Percentiles rank a stretch among this genome's conserved stretches.
Conservation (phyloP, 2,329 filamentous ascomycete species). For the Colletotrichum zoysiae region DNA sequence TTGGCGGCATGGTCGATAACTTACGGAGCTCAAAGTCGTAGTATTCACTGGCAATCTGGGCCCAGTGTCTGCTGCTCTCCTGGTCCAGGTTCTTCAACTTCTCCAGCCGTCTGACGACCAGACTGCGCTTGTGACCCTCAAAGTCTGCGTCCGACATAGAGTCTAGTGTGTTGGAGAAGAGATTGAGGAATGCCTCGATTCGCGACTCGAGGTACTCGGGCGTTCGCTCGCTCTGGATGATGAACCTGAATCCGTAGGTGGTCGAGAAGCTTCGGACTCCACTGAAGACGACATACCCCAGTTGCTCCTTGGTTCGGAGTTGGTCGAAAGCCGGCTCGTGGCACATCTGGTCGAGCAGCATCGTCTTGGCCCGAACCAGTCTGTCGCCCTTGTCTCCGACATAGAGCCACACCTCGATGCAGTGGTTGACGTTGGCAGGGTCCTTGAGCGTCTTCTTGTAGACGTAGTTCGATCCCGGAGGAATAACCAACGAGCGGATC, state of each 20-base stretch:
- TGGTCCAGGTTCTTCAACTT: constrained; percentile 92
- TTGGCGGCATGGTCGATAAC: constrained; percentile 46
- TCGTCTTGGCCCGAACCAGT: constrained; percentile 78
- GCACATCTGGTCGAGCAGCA: constrained; percentile 89
- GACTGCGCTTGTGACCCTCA: constrained; percentile 88
- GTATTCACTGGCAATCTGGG: constrained; percentile 85
- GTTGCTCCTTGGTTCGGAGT: constrained; percentile 94
- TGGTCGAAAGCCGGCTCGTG: constrained; percentile 96
- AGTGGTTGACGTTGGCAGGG: constrained; percentile 89
- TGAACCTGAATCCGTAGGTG: constrained; percentile 86
- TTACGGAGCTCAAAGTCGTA: constrained; percentile 91
- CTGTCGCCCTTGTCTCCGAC: constrained; percentile 78
- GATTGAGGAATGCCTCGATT: constrained; percentile 85
- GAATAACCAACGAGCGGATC: constrained; percentile 80
- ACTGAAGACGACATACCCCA: constrained; percentile 96
- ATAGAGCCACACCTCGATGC: constrained; percentile 82
- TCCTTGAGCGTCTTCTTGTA: constrained; percentile 87
- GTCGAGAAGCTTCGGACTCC: constrained; percentile 79
- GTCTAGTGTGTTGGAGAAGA: constrained; percentile 74
- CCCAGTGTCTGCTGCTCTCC: constrained; percentile 87
- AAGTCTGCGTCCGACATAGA: constrained; percentile 88
- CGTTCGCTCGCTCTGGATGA: constrained; percentile 92
- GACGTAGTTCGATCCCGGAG: constrained; percentile 84
- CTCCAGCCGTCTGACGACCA: constrained; percentile 88
- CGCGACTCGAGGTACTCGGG: constrained; percentile 87